Base-by-base conservation (phyloP, 768 basidiomycete species). In the Exidia glandulosa region DNA sequence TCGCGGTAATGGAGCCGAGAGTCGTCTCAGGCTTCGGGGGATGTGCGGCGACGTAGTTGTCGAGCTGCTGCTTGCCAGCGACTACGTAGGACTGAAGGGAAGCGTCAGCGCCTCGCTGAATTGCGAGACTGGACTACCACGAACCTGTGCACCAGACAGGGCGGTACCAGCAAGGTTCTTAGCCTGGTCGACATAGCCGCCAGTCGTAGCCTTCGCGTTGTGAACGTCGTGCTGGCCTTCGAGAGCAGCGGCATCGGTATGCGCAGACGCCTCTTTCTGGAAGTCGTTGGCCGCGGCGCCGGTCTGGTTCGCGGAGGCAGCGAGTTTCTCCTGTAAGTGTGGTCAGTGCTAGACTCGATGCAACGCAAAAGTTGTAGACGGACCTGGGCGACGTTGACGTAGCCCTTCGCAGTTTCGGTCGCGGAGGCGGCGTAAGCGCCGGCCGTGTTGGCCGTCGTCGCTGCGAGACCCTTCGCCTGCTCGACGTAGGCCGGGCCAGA, bases 181-280 rank as follows among this genome's bases (percentile, higher is more conserved):
- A 0, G 80, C 84, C 63, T 83, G 79, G 27, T 82, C 79, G 6
- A 85, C 69, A 63, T 84, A 84, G 0, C 73, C 73, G 5, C 73
- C 72, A 32, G 78, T 77, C 1, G 75, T 66, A 3, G 74, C 75
- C 65, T 79, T 79, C 0, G 74, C 75, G 13, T 72, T 69, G 6
- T 78, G 75, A 2, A 86, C 74, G 60, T 81, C 77, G 5, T 70
- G 68, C 63, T 81, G 74, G 3, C 85, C 85, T 65, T 87, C 76
- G 0, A 73, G 73, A n/a, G 80, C 81, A 23, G 84, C 86, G 1
- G 70, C 69, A 52, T 83, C 70, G 1, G 80, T 81, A 64, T 72
- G 79, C 41, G 59, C 55, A 71, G 61, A 65, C 14, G 70, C 64
- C 23, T 66, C 64, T 25, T 65, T 62, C 59, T 70, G 65, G 27